These are phyloP conservation scores for Corylus americana DNA, from an alignment of 306 rosid species.

Conservation along the genomic window DNA sequence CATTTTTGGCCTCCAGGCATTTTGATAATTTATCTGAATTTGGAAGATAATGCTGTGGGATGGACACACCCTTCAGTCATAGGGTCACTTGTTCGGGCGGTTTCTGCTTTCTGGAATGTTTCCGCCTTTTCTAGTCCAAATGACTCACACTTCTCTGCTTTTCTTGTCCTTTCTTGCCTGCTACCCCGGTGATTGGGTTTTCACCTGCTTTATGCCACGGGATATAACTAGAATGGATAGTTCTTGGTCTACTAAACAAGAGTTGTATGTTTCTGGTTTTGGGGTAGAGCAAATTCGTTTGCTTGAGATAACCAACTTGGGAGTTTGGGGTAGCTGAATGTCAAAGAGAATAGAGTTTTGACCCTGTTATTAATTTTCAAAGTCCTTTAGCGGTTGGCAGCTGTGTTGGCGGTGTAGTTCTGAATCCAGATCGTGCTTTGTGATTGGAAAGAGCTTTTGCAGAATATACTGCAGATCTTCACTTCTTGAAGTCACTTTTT, in stretches of 20 bases:
- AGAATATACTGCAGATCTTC: conserved; percentile 35
- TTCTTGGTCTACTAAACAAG: conserved; percentile 4
- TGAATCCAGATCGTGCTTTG: conserved; percentile 27
- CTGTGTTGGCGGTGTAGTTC: conserved; percentile 13
- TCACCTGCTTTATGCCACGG: conserved; percentile 16
- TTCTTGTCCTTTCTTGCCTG: conserved; percentile 29
- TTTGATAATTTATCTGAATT: conserved; percentile 16
- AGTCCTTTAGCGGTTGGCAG: conserved; percentile 13
- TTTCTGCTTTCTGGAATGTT: conserved; percentile 14
- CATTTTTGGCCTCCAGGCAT: conserved; percentile 23
- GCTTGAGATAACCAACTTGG: conserved; percentile 16
- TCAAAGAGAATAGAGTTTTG: conserved; percentile 14
- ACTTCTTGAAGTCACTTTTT: conserved; percentile 28
- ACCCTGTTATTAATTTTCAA: conserved; percentile 23
- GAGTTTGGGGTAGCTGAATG: conserved; percentile 28
- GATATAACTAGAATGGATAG: conserved; percentile 22
- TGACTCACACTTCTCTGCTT: conserved; percentile 30
- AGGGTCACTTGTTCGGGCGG: conserved; percentile 13
- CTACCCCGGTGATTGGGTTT: conserved; percentile 31
- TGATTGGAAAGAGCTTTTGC: conserved; percentile 31
- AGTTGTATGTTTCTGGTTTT: not conserved
- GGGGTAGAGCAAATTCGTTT: not conserved
- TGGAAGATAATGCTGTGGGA: conserved; percentile 33
- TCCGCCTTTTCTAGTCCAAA: conserved; percentile 23
- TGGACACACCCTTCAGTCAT: conserved; percentile 16